phyloP scores from a whole-genome alignment of 1,284 basidiomycete genomes.

The Porphyrellus sp. region DNA sequence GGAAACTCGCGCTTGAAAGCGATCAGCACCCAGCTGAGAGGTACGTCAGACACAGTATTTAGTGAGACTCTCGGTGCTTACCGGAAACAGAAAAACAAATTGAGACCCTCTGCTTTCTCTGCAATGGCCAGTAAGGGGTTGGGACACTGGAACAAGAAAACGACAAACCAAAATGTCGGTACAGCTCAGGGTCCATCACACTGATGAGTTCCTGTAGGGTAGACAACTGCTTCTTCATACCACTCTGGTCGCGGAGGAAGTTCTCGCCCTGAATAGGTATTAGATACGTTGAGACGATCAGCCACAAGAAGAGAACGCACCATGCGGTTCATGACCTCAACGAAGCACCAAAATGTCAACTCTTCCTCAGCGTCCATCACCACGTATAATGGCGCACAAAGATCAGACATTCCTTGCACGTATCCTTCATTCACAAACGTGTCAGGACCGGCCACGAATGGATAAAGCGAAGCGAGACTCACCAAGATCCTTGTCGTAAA shows the following conservation, averaged over 20 bases:
- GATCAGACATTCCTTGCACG: slow-evolving; percentile 97
- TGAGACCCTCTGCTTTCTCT: slow-evolving; percentile 89
- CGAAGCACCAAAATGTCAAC: slow-evolving; percentile 94
- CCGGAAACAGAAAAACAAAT: slow-evolving; percentile 98
- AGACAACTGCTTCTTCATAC: slow-evolving; percentile 92
- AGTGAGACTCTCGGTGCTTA: slow-evolving; percentile 36
- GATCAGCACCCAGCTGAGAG: slow-evolving; percentile 76
- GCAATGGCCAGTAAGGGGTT: slow-evolving; percentile 12
- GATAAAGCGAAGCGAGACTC: slow-evolving; percentile 34
- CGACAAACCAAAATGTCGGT: slow-evolving; percentile 71
- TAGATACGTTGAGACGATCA: neutral
- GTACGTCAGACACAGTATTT: neutral
- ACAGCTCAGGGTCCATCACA: slow-evolving; percentile 93
- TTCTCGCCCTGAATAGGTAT: slow-evolving; percentile 73
- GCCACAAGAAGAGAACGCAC: slow-evolving; percentile 43
- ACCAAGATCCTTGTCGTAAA: slow-evolving; percentile 88
- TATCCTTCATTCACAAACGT: slow-evolving; percentile 53
- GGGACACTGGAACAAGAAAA: neutral
- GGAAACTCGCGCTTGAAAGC: slow-evolving; percentile 94
- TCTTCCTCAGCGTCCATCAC: slow-evolving; percentile 88
- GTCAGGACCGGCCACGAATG: slow-evolving; percentile 19
- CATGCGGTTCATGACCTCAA: slow-evolving; percentile 93
- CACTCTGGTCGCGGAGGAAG: slow-evolving; percentile 94
- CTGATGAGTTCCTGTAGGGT: slow-evolving; percentile 88
- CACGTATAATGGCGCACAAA: slow-evolving; percentile 91